Base-by-base conservation (phyloP, 2,329 filamentous ascomycete species). In the Aspergillus sp. region DNA sequence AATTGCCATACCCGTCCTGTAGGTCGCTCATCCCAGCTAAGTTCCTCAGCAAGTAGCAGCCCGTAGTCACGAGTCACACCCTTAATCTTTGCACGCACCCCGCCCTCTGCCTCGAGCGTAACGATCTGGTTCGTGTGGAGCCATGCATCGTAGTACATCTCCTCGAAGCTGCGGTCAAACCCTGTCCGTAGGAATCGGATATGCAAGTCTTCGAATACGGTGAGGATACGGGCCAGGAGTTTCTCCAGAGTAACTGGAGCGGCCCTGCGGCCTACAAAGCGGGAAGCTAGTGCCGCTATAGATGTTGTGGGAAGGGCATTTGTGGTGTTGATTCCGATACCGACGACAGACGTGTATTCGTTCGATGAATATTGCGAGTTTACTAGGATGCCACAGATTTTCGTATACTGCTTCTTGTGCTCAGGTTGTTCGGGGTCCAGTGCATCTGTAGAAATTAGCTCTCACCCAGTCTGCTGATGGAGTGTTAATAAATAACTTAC, bases 11-110 rank as follows among this genome's bases (percentile, higher is more conserved):
- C 80, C 75, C 84, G 89, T 0, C 93, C 93, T 0, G 90, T 96
- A 2, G 82, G 79, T 53, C 87, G 80, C 61, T 91, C 91, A 58
- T 89, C 83, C 72, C 81, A 84, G 3, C 87, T 88, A 53, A 96
- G 74, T 79, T 98, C 93, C 74, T 97, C 90, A 0, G 88, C 95
- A 63, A 88, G 82, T 63, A 99, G 70, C 73, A 98, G 79, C 0
- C 95, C 95, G 87, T 91, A 97, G 72, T 98, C 91, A n/a, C 83
- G 79, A 5, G 92, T 96, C 63, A 99, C 95, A 0, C 95, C 95
- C 69, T 90, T 83, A 33, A 99, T 89, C 47, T 86, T 80, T 15
- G 91, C 93, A 58, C 82, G 85, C 4, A 83, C 84, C 0, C 90
- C 91, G 0, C 87, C 90, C 66, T 95, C 89, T 2, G 86, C 86